phyloP scores from a whole-genome alignment of 768 basidiomycete genomes.

The Lactarius sp. region DNA sequence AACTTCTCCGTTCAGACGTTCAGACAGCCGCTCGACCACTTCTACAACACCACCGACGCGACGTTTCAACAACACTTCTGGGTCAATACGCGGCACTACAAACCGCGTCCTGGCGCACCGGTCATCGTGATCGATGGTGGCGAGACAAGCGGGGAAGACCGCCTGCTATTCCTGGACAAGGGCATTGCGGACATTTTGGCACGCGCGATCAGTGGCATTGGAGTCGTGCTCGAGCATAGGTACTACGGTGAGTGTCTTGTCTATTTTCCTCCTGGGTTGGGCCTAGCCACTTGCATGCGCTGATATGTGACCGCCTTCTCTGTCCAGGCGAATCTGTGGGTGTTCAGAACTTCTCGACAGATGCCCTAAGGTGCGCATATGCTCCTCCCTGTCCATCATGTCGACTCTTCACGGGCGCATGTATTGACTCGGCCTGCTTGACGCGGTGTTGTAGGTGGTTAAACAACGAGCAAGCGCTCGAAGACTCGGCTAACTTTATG shows the following conservation, averaged over 20 bases:
- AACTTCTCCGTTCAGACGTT: slow-evolving; percentile 63
- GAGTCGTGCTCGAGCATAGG: slow-evolving; percentile 88
- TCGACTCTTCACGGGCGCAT: not conserved
- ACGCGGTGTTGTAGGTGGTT: slow-evolving; percentile 55
- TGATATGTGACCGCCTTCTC: slow-evolving; percentile 14
- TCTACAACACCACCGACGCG: slow-evolving; percentile 45
- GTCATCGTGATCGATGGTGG: slow-evolving; percentile 92
- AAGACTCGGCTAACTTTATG: slow-evolving; percentile 93
- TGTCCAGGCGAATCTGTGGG: slow-evolving; percentile 70
- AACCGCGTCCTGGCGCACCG: slow-evolving; percentile 63
- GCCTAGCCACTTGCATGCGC: slow-evolving; percentile 5
- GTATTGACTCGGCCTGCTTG: not conserved
- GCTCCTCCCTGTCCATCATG: no score
- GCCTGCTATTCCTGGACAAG: slow-evolving; percentile 42
- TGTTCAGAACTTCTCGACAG: slow-evolving; percentile 73
- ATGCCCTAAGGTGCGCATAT: slow-evolving; percentile 58
- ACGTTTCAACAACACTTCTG: slow-evolving; percentile 90
- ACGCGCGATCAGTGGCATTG: slow-evolving; percentile 80
- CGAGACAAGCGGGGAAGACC: slow-evolving; percentile 79
- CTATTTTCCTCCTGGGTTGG: no score
- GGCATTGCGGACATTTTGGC: slow-evolving; percentile 83
- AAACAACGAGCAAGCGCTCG: slow-evolving; percentile 82
- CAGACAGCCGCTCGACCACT: slow-evolving; percentile 83
- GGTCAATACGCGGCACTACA: slow-evolving; percentile 81
- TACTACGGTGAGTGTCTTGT: slow-evolving; percentile 59